A percentile compares a stretch with the other conserved stretches of the same genome.
Evolutionary conservation across 2,329 filamentous ascomycete species (phyloP).

Genomic region (Trichoderma semiorbis): DNA sequence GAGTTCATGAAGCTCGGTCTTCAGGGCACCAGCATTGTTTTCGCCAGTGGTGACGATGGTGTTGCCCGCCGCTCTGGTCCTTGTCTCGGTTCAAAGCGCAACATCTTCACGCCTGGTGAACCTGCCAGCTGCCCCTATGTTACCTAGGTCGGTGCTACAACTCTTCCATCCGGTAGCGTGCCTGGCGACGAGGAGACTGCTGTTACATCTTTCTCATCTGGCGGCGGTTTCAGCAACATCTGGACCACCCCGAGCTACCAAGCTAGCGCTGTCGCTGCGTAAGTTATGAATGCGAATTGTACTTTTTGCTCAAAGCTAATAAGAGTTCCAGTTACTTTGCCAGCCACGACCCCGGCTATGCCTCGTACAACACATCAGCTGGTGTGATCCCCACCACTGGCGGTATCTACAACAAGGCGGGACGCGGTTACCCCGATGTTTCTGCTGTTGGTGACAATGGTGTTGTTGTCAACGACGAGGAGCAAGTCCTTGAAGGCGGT

Average conservation of each 20-base stretch:
- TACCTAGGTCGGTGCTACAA: conserved; percentile 48
- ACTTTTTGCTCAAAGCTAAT: background rate
- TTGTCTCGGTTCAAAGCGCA: conserved; percentile 29
- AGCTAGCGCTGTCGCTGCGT: conserved; percentile 25
- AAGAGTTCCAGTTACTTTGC: conserved; percentile 12
- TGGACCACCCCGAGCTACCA: conserved; percentile 49
- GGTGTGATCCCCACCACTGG: conserved; percentile 18
- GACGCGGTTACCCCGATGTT: conserved; percentile 49
- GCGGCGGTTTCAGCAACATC: conserved; percentile 49
- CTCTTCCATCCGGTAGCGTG: conserved; percentile 24
- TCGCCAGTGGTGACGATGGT: conserved; percentile 32
- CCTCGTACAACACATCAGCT: conserved; percentile 21
- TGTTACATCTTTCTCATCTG: conserved; percentile 40
- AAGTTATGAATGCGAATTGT: background rate
- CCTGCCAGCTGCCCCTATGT: conserved; percentile 48
- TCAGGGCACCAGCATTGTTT: conserved; percentile 48
- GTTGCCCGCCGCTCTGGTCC: conserved; percentile 20
- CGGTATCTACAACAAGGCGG: conserved; percentile 43
- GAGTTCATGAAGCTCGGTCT: conserved; percentile 58
- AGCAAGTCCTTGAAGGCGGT: conserved; percentile 43
- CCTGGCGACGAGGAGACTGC: conserved; percentile 20
- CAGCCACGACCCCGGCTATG: conserved; percentile 20
- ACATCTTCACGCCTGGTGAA: conserved; percentile 46
- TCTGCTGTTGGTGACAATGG: conserved; percentile 43
- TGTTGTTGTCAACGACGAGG: conserved; percentile 41